Evolutionary conservation across 2,329 filamentous ascomycete genomes (phyloP), one percentile per base, ranked within the genome.

Genomic region (Drechmeria coniospora): DNA sequence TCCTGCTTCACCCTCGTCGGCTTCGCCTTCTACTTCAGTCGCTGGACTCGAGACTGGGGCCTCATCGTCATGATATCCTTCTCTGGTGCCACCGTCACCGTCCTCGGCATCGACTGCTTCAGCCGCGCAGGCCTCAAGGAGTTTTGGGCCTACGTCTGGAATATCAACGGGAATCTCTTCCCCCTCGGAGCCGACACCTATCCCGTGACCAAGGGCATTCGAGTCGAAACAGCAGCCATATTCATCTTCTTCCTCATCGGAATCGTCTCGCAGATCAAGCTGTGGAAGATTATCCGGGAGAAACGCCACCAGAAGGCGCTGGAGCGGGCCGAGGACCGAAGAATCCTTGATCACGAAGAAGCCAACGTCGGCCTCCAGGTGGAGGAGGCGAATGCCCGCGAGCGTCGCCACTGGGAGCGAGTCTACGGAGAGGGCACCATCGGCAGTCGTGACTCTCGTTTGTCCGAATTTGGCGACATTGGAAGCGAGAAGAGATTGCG

Each of bases 61-160:
- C 56, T 92, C 26, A 87, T 94, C 21, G 59, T 60, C 9, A 71
- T 70, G 26, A 83, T 83, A 9, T 71, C 86, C 1, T 92, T 94
- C 45, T 66, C 73, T 4, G 87, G 87, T 6, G 77, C 83, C 4
- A 93, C 83, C 0, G 71, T 71, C 3, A 63, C 78, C 1, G 68
- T 92, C 10, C 54, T 95, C 3, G 87, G 87, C 3, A 79, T 95
- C 32, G 87, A 95, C 49, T 92, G 83, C 51, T 92, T 87, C 42
- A 87, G 76, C 43, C 65, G 74, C 36, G 83, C 84, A n/a, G 87
- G 87, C 0, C 58, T 92, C 41, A 94, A 93, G 50, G 87, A 95
- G 49, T 94, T 94, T 40, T 95, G 87, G 87, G 67, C 82, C 5
- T 95, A 92, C 48, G 64, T 92, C 21, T 95, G 87, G 87, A 59